phyloP scores from a whole-genome alignment of 257 asterid species.

The Capsicum pubescens region DNA sequence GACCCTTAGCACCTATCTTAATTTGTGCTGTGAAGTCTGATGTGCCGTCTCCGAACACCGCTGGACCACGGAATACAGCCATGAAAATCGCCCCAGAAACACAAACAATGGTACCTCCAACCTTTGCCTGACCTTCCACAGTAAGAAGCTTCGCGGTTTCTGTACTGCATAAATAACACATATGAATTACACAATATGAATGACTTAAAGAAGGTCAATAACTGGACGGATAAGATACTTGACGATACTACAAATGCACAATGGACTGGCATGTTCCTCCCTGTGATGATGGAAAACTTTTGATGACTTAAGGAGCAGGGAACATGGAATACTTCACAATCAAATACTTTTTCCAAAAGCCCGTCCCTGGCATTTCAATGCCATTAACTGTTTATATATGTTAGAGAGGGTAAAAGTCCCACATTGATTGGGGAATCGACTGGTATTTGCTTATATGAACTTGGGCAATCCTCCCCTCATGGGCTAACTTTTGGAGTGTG shows the following conservation, averaged over 20 bases:
- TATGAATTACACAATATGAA: constrained; percentile 16
- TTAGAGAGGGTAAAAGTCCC: no score
- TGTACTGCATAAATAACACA: constrained; percentile 71
- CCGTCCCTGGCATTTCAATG: not conserved
- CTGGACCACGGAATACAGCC: constrained; percentile 91
- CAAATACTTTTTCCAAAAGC: not conserved
- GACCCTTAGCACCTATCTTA: constrained; percentile 84
- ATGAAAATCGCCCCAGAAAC: constrained; percentile 87
- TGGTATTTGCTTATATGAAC: no score
- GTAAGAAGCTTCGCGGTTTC: constrained; percentile 76
- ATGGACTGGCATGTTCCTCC: constrained; percentile 11
- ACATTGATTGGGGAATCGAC: no score
- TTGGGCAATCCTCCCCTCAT: no score
- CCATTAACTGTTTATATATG: not conserved
- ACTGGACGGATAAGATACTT: constrained; percentile 8
- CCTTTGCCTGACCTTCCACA: constrained; percentile 85
- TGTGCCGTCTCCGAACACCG: constrained; percentile 67
- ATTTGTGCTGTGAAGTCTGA: constrained; percentile 56
- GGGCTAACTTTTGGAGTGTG: no score
- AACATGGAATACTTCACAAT: not conserved
- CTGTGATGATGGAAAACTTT: not conserved
- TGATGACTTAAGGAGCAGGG: constrained; percentile 7
- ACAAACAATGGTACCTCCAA: constrained; percentile 89
- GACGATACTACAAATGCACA: constrained; percentile 3
- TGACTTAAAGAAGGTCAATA: constrained; percentile 30